phyloP scores from a whole-genome alignment of 129 eudicot species.

The carrot (Daucus carota) region DNA sequence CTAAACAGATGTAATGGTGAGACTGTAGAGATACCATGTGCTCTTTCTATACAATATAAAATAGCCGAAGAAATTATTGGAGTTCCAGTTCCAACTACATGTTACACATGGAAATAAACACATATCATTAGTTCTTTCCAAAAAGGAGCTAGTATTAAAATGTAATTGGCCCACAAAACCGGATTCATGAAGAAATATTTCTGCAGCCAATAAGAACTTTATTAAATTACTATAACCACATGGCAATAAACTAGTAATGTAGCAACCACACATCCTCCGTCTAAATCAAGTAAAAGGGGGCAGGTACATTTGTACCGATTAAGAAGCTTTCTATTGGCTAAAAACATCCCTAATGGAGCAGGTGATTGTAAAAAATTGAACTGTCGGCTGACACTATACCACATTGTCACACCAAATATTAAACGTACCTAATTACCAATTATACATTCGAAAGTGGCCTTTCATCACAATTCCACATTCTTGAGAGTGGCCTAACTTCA shows the following conservation, averaged over 20 bases:
- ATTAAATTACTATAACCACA: conserved; percentile 19
- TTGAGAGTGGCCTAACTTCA: background rate
- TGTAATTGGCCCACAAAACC: conserved; percentile 19
- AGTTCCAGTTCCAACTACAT: background rate
- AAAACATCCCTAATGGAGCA: background rate
- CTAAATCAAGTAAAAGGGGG: conserved; percentile 10
- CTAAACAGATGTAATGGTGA: background rate
- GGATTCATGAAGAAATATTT: conserved; percentile 10
- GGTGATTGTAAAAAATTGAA: background rate
- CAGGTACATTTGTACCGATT: background rate
- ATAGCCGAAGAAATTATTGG: background rate
- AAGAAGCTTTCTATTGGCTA: background rate
- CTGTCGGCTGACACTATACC: background rate
- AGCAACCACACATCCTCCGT: conserved; percentile 31
- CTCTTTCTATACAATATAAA: background rate
- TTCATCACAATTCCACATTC: background rate
- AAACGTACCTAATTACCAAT: background rate
- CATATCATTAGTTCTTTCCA: background rate
- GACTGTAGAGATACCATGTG: background rate
- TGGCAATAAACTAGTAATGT: conserved; percentile 19
- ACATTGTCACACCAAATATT: background rate
- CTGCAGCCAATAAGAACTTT: conserved; percentile 16
- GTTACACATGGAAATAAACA: background rate
- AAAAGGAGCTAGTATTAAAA: conserved; percentile 12
- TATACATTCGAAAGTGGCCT: background rate